Evolutionary conservation across 345 rosid genomes (phyloP).

Genomic region (Populus euphratica): DNA sequence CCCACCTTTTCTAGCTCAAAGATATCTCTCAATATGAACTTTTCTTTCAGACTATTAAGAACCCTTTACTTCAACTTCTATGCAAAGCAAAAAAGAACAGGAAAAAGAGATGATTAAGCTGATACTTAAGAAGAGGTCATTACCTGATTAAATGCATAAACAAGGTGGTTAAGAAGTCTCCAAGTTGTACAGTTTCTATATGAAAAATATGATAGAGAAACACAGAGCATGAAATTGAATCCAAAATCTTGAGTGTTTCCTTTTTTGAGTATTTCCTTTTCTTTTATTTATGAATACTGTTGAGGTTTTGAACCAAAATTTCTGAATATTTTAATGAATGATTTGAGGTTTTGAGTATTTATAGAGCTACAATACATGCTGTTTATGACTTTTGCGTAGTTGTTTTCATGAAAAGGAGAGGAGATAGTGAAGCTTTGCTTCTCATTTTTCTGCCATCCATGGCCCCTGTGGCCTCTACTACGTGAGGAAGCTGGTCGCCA

Average conservation of each 20-base stretch:
- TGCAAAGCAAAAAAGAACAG: too few species aligned
- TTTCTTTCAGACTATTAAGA: background rate
- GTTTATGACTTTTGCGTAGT: too few species aligned
- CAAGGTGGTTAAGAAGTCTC: background rate
- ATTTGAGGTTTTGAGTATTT: background rate
- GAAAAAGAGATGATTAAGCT: background rate
- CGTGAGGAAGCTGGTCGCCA: too few species aligned
- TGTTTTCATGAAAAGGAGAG: too few species aligned
- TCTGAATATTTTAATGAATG: too few species aligned
- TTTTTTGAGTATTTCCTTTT: background rate
- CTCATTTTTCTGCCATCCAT: too few species aligned
- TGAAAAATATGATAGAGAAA: background rate
- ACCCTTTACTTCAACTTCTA: background rate
- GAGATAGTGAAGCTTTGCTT: too few species aligned
- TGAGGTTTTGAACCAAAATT: background rate
- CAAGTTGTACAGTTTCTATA: background rate
- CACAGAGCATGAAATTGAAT: background rate
- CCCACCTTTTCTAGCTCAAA: background rate
- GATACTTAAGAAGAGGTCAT: background rate
- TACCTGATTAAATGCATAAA: background rate
- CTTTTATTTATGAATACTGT: background rate
- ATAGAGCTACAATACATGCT: too few species aligned
- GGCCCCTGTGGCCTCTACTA: too few species aligned
- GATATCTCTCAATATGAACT: background rate
- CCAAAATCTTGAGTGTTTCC: background rate